phyloP scores from a whole-genome alignment of 176 grass and related monocot species.

The Oryza glaberrima region DNA sequence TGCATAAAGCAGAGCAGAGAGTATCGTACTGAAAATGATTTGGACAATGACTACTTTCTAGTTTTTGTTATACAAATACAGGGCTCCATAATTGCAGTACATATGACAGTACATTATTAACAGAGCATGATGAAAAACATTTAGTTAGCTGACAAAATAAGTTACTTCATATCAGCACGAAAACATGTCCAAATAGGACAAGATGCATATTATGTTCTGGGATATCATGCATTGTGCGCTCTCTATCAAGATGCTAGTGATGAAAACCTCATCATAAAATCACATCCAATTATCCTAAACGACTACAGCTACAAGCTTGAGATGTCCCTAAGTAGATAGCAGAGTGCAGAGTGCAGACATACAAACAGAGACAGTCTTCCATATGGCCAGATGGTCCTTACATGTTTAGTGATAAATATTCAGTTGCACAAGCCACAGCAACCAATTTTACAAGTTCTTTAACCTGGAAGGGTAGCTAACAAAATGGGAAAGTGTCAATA shows the following conservation, averaged over 20 bases:
- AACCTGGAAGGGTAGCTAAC: background rate
- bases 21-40: background rate
- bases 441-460: background rate
- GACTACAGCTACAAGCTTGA: background rate
- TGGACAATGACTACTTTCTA: background rate
- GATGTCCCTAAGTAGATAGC: background rate
- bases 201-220: background rate
- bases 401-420: too few species aligned
- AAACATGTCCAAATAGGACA: conserved; percentile 19
- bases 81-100: background rate
- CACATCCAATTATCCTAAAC: background rate
- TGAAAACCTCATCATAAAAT: background rate
- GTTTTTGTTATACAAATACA: conserved; percentile 15
- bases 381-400: background rate
- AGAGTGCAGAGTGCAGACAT: background rate
- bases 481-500: conserved; percentile 9
- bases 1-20: background rate
- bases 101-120: conserved; percentile 1
- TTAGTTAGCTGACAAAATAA: background rate
- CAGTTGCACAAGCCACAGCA: too few species aligned
- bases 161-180: background rate
- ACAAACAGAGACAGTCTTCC: background rate
- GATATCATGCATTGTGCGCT: background rate
- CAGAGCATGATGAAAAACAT: background rate
- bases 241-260: background rate